Percentiles rank a stretch among this genome's conserved stretches.
Evolutionary conservation across 306 rosid species (phyloP).

Genomic region (Rosa rugosa): DNA sequence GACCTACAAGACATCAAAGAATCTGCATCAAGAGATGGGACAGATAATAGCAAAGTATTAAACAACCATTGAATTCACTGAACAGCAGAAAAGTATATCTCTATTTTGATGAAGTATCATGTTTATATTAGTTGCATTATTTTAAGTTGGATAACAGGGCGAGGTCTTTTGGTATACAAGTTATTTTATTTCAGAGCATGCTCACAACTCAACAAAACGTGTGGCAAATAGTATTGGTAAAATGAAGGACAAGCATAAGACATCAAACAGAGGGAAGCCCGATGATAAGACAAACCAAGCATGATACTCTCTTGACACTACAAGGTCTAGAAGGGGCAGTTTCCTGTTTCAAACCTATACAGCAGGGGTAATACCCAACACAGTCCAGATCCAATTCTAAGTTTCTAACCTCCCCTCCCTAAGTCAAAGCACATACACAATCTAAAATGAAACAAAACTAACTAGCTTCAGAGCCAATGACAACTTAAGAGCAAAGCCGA

Average conservation of each 20-base stretch:
- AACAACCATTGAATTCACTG: background rate
- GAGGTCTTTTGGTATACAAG: background rate
- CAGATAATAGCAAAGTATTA: background rate
- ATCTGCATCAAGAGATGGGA: conserved; percentile 5
- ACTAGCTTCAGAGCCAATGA: background rate
- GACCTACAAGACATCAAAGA: conserved; percentile 56
- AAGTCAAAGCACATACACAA: background rate
- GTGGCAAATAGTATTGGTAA: background rate
- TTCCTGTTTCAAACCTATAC: background rate
- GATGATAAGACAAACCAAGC: background rate
- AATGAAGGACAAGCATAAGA: background rate
- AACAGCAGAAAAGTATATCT: background rate
- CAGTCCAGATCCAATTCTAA: background rate
- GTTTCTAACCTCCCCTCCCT: background rate
- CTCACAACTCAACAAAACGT: background rate
- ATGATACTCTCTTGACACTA: background rate
- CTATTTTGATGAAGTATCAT: background rate
- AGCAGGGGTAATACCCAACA: background rate
- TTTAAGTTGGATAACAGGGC: background rate
- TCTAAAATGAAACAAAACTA: background rate
- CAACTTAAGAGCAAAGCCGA: background rate
- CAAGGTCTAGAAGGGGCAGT: background rate
- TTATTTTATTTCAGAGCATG: background rate
- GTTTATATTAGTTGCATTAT: background rate
- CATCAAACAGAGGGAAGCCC: background rate